Base-by-base conservation (phyloP, 129 eudicot genomes). In the Silybum marianum region DNA sequence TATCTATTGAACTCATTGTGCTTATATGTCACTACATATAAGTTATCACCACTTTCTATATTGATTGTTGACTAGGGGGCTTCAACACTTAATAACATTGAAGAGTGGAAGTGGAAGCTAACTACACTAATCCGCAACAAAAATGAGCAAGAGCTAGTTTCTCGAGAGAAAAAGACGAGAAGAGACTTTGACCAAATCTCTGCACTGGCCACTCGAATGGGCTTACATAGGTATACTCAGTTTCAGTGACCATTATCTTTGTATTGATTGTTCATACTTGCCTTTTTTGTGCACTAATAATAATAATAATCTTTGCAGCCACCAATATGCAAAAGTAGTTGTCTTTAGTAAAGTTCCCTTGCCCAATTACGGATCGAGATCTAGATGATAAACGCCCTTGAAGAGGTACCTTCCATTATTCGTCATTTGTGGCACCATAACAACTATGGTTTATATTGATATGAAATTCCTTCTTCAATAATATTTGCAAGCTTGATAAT, bases 131-230 rank as follows among this genome's bases (percentile, higher is more conserved):
- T 95, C 69, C 91, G 91, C 24, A 88, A 89, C 44, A 78, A 95
- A 80, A 86, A 88, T 81, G 94, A 90, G 77, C 91, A 92, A 86
- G 97, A 95, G 86, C 28, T 95, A 40, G 88, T 91, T 25, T 90
- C 99, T 13, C 88, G 87, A 81, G 99, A 95, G 81, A 92, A 78
- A 95, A 95, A 81, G 99, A 95, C 60, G 18, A 87, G 97, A 80
- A 89, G 97, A 72, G 99, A 95, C 87, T 95, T 90, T 84, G 94
- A 89, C 36, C 99, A 95, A 78, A 89, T 95, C 58, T 88, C 99
- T 69, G 90, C 90, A 16, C 72, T 92, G 69, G 99, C 97, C 67
- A 79, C 90, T 73, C 86, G 97, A 51, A 90, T 95, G 99, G 97
- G 93, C 58, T 87, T 95, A 83, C 84, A 90, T 74, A 81, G 99